phyloP scores from a whole-genome alignment of 192 early-diverging fungal genomes.

The Chytriomyces confervae region DNA sequence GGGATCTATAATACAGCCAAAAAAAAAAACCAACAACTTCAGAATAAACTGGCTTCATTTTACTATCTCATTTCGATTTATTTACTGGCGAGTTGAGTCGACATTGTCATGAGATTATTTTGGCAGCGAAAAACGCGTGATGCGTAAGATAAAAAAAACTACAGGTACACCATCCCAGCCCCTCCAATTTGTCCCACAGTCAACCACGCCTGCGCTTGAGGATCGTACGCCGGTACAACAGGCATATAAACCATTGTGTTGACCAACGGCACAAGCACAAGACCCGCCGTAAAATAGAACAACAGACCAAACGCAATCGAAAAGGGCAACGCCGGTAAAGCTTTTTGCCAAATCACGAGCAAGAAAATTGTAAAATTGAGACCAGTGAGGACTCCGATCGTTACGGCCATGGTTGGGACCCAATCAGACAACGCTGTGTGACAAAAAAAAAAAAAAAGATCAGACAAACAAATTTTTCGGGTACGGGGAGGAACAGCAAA shows the following conservation, averaged over 20 bases:
- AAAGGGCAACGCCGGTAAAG: constrained; percentile 85
- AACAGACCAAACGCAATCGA: constrained; percentile 85
- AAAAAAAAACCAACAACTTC: no score
- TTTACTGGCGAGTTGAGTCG: no score
- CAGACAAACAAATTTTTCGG: not conserved
- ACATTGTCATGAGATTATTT: no score
- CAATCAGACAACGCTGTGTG: constrained; percentile 72
- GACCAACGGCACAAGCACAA: constrained; percentile 52
- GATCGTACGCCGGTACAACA: constrained; percentile 11
- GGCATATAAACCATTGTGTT: constrained; percentile 35
- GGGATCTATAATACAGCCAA: no score
- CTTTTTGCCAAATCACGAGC: constrained; percentile 79
- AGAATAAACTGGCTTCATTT: no score
- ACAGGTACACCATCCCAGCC: constrained; percentile 50
- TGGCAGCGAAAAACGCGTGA: no score
- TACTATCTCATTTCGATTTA: no score
- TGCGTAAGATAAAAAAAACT: not conserved
- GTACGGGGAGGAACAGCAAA: not conserved
- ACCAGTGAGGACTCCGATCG: constrained; percentile 81
- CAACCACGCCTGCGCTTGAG: constrained; percentile 35
- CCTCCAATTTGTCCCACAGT: constrained; percentile 46
- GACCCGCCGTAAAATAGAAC: constrained; percentile 71
- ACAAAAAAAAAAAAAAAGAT: not conserved
- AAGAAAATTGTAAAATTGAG: constrained; percentile 88
- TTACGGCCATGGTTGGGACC: constrained; percentile 79